Evolutionary conservation across 257 asterid species (phyloP), one percentile per base, ranked within the genome.

Genomic region (Primulina tabacum): DNA sequence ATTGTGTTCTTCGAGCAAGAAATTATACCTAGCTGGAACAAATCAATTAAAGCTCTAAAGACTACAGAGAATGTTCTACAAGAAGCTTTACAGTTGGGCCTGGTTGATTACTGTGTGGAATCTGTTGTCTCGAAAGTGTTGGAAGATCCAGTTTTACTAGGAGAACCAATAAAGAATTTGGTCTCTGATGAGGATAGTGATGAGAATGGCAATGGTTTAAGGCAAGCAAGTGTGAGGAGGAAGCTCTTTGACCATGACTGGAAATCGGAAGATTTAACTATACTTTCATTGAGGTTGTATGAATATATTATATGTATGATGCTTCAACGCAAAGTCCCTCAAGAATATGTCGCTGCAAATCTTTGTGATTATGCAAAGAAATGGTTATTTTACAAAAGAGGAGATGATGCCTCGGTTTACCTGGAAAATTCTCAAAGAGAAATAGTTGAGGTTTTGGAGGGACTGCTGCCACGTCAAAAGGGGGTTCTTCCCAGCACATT

Each of bases 11-110:
- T 90, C 62, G 79, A 84, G 64, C 76, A 74, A 1, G 74, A 85
- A 1, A 17, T 90, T 9, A 50, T 89, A n/a, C 75, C 82, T 2
- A 83, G 89, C 76, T 90, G 99, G 99, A 82, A 67, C 72, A 83
- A 86, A 17, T 80, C 88, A 69, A 71, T 93, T 30, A 76, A 72
- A 67, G 95, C 97, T 20, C 82, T 93, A 2, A 85, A 72, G 56
- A 62, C 70, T 6, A 72, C 93, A 6, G 96, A 88, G 73, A 76
- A 18, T 55, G 62, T 83, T 14, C 76, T 89, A 18, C 81, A 77
- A 26, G 94, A 82, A n/a, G 92, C 96, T 0, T 8, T 52, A 18
- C 65, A 81, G 35, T 82, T 88, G 6, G 89, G 90, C 55, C 64
- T 89, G 3, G 56, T 89, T 5, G 86, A 81, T 1, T 84, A 69